Evolutionary conservation across 805 yeast species (phyloP), one percentile per base, ranked within the genome.

Genomic region (Zygosaccharomyces bailii): DNA sequence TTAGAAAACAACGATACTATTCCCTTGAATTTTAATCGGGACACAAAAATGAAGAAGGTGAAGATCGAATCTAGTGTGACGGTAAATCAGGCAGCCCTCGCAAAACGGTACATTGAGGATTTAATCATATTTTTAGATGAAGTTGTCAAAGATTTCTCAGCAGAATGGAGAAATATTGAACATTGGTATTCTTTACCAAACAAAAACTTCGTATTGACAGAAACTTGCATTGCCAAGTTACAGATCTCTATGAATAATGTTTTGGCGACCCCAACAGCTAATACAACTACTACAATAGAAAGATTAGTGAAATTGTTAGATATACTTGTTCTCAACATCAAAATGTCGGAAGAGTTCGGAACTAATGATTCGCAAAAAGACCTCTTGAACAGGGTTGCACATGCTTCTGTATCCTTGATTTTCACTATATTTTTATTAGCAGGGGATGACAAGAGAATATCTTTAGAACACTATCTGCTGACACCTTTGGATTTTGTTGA

Each of bases 391-490:
- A 55, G 42, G 23, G 60, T 59, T 34, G 65, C 69, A 4, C 52
- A 66, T 18, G 24, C 50, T 30, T 69, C 77, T 1, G 58, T 71
- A 2, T 58, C 65, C 2, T 48, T 72, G 3, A 58, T 76, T 4
- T 58, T 79, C 36, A 50, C 60, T 3, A 61, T 76, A 1, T 66
- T 79, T 43, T 68, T 69, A 21, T 54, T 75, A 11, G 63, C 66
- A 27, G 54, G 70, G 33, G 47, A 56, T 2, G 79, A 77, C 41
- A 73, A 72, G 46, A 63, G 60, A 31, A 53, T 82, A 3, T 71
- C 72, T 43, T 49, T 74, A 19, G 82, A 78, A 30, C 67, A 66
- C 4, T 72, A 71, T 51, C 50, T 79, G 11, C 52, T 55, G 3
- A 63, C 69, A 2, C 68, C 75, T 0, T 52, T 78, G 1, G 65